Evolutionary conservation across 2,329 filamentous ascomycete genomes (phyloP).

Genomic region (Hypoxylon sp.): DNA sequence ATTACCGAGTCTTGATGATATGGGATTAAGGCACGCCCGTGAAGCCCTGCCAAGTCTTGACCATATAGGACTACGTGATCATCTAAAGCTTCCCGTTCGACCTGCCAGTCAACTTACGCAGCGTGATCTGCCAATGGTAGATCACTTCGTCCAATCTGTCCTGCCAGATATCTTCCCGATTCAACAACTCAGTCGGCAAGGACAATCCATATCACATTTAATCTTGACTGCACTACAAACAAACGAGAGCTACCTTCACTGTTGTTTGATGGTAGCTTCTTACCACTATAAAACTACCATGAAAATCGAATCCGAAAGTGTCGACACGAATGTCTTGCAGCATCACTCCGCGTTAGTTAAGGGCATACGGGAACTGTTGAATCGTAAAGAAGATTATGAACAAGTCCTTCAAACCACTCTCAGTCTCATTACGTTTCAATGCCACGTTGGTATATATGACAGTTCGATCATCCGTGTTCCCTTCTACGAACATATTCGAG

Average conservation of each 20-base stretch:
- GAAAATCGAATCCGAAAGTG: background rate
- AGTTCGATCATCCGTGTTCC: background rate
- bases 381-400: background rate
- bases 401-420: conserved; percentile 1
- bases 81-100: background rate
- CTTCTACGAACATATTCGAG: background rate
- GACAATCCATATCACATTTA: background rate
- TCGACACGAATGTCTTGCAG: background rate
- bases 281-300: background rate
- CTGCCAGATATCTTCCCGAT: background rate
- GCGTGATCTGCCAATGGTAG: background rate
- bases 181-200: background rate
- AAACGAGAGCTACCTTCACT: conserved; percentile 4
- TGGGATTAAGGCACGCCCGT: background rate
- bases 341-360: background rate
- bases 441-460: background rate
- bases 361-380: background rate
- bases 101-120: background rate
- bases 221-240: background rate
- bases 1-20: background rate
- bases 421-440: background rate
- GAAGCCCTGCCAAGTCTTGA: background rate
- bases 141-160: conserved; percentile 1
- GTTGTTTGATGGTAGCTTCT: conserved; percentile 1
- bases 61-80: background rate